phyloP scores from a whole-genome alignment of 2,329 filamentous ascomycete genomes.

The Colletotrichum sp. region DNA sequence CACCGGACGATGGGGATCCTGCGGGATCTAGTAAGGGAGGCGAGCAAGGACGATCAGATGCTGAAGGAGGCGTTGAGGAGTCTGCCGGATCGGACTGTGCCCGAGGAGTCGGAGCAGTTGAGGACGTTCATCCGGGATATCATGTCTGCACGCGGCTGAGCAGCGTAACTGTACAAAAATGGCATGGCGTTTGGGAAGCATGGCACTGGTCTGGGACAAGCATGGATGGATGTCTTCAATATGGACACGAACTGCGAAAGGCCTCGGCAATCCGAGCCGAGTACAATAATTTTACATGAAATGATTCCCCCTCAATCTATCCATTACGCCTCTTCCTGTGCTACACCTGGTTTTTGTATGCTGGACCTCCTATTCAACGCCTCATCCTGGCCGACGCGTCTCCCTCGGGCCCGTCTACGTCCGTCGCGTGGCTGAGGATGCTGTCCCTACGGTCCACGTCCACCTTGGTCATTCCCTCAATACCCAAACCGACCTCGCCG shows the following conservation, averaged over 20 bases:
- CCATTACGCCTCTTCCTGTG: conserved; percentile 12
- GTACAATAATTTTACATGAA: conserved; percentile 14
- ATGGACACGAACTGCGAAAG: conserved; percentile 15
- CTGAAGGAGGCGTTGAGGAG: conserved; percentile 42
- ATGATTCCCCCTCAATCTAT: conserved; percentile 12
- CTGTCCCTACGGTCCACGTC: conserved; percentile 44
- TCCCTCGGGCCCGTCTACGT: conserved; percentile 29
- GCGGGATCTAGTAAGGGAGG: conserved; percentile 42
- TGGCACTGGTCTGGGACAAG: neutral
- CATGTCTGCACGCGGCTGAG: conserved; percentile 29
- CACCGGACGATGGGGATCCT: conserved; percentile 31
- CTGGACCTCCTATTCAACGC: neutral
- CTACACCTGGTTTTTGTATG: neutral
- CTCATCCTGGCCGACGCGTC: conserved; percentile 34
- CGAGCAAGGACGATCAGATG: conserved; percentile 40
- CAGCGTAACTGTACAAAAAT: neutral
- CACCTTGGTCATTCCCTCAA: conserved; percentile 51
- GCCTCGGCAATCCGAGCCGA: neutral
- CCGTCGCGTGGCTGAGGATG: conserved; percentile 38
- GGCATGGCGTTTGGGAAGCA: conserved; percentile 1
- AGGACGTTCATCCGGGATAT: conserved; percentile 49
- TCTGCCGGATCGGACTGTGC: conserved; percentile 53
- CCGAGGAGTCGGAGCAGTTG: conserved; percentile 55
- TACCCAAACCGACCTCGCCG: conserved; percentile 75
- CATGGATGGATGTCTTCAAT: conserved; percentile 4